Evolutionary conservation across 768 basidiomycete species (phyloP).

Genomic region (Fomitopsis pulvina): DNA sequence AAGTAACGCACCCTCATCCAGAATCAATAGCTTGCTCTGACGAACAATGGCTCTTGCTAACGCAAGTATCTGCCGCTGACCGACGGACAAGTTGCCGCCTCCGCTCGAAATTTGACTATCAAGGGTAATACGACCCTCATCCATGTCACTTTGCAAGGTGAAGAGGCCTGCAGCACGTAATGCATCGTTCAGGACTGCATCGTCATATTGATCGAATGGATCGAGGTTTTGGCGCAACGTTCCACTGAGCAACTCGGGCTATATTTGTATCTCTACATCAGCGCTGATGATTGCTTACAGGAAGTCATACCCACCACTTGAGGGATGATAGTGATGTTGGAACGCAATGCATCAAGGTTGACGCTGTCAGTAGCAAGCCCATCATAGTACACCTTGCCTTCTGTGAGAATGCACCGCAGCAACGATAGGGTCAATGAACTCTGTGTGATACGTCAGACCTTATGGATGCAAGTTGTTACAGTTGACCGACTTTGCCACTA

Average conservation of each 20-base stretch:
- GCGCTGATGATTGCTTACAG: neutral
- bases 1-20: conserved; percentile 41
- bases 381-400: conserved; percentile 42
- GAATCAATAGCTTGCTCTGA: conserved; percentile 46
- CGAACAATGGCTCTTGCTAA: conserved; percentile 54
- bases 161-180: conserved; percentile 42
- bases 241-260: conserved; percentile 49
- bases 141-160: conserved; percentile 28
- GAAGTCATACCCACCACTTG: conserved; percentile 26
- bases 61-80: conserved; percentile 55
- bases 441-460: conserved; percentile 19
- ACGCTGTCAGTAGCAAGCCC: conserved; percentile 32
- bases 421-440: conserved; percentile 48
- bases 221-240: conserved; percentile 53
- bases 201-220: conserved; percentile 50
- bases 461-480: too few relatives aligned
- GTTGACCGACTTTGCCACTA: conserved; percentile 36
- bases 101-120: conserved; percentile 40
- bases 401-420: conserved; percentile 41
- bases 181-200: conserved; percentile 42
- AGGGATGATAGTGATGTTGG: conserved; percentile 40
- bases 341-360: conserved; percentile 40
- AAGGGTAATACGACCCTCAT: conserved; percentile 34
- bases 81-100: conserved; percentile 43
- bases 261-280: neutral